phyloP scores from a whole-genome alignment of 768 basidiomycete genomes.

The Lactarius trivialis region DNA sequence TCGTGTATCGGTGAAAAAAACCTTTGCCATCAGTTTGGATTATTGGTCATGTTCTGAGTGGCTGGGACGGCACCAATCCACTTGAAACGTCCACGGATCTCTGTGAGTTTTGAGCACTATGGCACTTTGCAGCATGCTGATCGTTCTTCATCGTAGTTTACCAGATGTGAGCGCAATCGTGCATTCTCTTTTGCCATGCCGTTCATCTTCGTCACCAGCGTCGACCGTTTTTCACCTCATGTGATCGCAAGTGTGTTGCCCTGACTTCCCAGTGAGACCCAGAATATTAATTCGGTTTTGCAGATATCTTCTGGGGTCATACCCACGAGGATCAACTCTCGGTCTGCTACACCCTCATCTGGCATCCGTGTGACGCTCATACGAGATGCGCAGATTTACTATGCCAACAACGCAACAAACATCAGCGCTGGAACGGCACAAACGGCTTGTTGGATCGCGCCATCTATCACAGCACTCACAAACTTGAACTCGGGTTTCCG shows the following conservation, averaged over 20 bases:
- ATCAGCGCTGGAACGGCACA: slow-evolving; percentile 52
- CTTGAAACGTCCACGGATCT: slow-evolving; percentile 60
- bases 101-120: slow-evolving; percentile 38
- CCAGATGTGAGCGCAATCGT: slow-evolving; percentile 37
- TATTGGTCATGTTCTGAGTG: slow-evolving; percentile 49
- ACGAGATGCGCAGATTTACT: slow-evolving; percentile 47
- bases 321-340: slow-evolving; percentile 68
- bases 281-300: slow-evolving; percentile 7
- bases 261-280: slow-evolving; percentile 3
- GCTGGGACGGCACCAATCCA: slow-evolving; percentile 69
- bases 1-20: neutral
- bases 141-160: slow-evolving; percentile 32
- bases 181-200: neutral
- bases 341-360: slow-evolving; percentile 30
- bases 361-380: neutral
- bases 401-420: slow-evolving; percentile 60
- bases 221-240: slow-evolving; percentile 73
- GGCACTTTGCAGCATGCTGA: neutral
- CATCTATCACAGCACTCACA: slow-evolving; percentile 61
- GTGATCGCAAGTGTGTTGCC: slow-evolving; percentile 59
- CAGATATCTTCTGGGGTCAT: slow-evolving; percentile 72
- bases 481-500: slow-evolving; percentile 77
- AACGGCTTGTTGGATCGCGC: slow-evolving; percentile 52
- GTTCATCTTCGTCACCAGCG: slow-evolving; percentile 33
- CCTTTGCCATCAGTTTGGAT: slow-evolving; percentile 38